Percentiles rank a stretch among this genome's conserved stretches.
These are phyloP conservation scores for Gracilaria gracilis DNA, from an alignment of 23 red algal species.

Conservation along the genomic window DNA sequence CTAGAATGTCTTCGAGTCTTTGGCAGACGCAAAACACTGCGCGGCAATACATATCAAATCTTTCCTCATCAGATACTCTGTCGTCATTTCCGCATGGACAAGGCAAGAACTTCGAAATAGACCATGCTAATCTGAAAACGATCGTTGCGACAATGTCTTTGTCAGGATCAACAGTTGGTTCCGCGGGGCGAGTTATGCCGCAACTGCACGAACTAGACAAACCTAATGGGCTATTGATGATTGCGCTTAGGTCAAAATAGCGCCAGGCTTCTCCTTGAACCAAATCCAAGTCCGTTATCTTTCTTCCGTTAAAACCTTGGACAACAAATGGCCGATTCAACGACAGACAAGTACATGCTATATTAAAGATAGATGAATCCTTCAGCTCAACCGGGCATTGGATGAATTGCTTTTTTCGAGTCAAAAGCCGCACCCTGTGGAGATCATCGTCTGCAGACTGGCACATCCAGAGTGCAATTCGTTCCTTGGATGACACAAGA, in stretches of 20 bases:
- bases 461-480: background rate
- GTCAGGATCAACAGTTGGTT: background rate
- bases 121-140: constrained; percentile 6
- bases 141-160: background rate
- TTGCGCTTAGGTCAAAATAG: background rate
- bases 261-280: background rate
- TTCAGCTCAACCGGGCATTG: background rate
- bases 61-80: background rate
- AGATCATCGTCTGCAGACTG: background rate
- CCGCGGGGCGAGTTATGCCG: background rate
- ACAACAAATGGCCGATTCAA: background rate
- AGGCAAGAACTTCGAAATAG: background rate
- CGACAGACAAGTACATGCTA: background rate
- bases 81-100: constrained; percentile 2
- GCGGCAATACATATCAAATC: background rate
- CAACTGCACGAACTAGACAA: background rate
- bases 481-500: background rate
- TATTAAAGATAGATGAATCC: background rate
- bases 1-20: background rate
- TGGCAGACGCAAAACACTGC: background rate
- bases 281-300: background rate
- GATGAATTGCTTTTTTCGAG: background rate
- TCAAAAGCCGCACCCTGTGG: background rate
- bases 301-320: constrained; percentile 1
- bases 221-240: background rate